Conservation (phyloP, 495 filamentous ascomycete species). For the Emericellopsis terricola region DNA sequence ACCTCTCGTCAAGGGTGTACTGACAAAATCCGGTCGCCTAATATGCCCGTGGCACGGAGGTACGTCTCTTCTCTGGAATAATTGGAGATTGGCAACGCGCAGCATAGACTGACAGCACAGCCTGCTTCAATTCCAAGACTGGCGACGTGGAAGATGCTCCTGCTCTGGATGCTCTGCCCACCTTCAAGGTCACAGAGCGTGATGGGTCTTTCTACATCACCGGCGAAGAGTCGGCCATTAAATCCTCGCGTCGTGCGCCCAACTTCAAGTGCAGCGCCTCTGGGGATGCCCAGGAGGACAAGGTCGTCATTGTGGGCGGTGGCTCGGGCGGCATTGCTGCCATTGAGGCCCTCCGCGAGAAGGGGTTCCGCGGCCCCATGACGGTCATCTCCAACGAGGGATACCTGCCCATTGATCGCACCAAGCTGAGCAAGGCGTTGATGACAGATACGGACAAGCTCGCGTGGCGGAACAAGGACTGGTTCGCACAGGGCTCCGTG, state of each 20-base stretch:
- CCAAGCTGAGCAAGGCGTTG: conserved; percentile 89
- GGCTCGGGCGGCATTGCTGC: conserved; percentile 69
- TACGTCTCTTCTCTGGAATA: conserved; percentile 15
- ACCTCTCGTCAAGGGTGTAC: conserved; percentile 65
- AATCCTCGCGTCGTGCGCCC: conserved; percentile 49
- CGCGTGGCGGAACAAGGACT: conserved; percentile 51
- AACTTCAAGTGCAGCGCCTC: conserved; percentile 45
- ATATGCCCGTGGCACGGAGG: conserved; percentile 95
- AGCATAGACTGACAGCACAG: conserved; percentile 20
- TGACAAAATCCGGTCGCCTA: conserved; percentile 64
- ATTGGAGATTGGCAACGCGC: no score
- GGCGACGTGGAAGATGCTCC: conserved; percentile 93
- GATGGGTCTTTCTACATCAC: conserved; percentile 72
- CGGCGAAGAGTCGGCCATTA: conserved; percentile 64
- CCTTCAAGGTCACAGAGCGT: conserved; percentile 64
- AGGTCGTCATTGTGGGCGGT: conserved; percentile 76
- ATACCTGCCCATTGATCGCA: conserved; percentile 74
- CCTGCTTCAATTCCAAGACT: conserved; percentile 78
- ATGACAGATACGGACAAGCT: conserved; percentile 69
- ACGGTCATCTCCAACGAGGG: conserved; percentile 75
- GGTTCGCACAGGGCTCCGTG: conserved; percentile 61
- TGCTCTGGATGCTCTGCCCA: conserved; percentile 61
- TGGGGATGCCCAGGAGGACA: conserved; percentile 39
- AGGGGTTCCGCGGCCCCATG: conserved; percentile 64
- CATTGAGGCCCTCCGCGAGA: conserved; percentile 62